A percentile compares a stretch with the other conserved stretches of the same genome.
Conservation (phyloP, 106 monocot genomes). For the Dendrobium catenatum region DNA sequence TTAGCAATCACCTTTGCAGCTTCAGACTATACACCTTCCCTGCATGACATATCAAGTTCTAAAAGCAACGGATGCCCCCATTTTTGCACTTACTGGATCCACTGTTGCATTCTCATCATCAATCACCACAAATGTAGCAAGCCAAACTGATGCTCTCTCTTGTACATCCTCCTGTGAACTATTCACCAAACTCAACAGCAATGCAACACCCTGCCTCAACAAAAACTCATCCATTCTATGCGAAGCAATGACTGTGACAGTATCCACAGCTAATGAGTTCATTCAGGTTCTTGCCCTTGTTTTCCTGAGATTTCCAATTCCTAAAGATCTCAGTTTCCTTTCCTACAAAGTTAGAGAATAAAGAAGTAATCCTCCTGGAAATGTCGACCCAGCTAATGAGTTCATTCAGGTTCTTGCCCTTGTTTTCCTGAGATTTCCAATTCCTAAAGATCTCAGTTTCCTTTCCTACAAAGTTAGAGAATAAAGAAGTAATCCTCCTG, state of each 20-base stretch:
- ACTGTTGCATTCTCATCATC: constrained; percentile 88
- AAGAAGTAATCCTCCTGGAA: constrained; percentile 46
- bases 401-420: constrained; percentile 40
- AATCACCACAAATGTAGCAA: constrained; percentile 90
- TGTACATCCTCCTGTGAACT: constrained; percentile 88
- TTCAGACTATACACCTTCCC: constrained; percentile 83
- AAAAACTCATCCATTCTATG: constrained; percentile 20
- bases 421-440: constrained; percentile 30
- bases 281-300: constrained; percentile 31
- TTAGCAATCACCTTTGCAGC: constrained; percentile 97
- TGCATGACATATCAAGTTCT: constrained; percentile 66
- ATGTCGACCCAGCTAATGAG: constrained; percentile 76
- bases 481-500: constrained; percentile 49
- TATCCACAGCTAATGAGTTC: constrained; percentile 77
- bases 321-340: constrained; percentile 27
- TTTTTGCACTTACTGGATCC: constrained; percentile 66
- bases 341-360: constrained; percentile 22
- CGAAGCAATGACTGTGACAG: constrained; percentile 63
- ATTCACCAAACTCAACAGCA: constrained; percentile 57
- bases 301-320: constrained; percentile 32
- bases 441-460: constrained; percentile 28
- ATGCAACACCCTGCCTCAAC: constrained; percentile 61
- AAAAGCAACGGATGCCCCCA: constrained; percentile 78
- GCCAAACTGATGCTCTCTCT: constrained; percentile 75
- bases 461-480: constrained; percentile 13